Evolutionary conservation across 2,329 filamentous ascomycete genomes (phyloP), one percentile per base, ranked within the genome.

Genomic region (Verticillium zaregamsianum): DNA sequence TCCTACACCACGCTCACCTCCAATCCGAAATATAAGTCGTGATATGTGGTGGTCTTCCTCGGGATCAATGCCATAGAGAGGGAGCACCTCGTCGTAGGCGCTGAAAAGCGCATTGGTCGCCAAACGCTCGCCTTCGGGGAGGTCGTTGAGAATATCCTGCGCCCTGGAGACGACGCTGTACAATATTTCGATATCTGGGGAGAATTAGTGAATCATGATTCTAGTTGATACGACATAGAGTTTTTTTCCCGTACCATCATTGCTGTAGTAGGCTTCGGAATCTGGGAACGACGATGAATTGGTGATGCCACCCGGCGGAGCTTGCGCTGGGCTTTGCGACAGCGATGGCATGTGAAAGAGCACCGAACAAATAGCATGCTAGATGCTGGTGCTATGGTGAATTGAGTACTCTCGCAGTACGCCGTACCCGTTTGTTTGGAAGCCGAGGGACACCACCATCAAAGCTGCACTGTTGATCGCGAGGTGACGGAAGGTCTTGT

Each of bases 61-160:
- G n/a, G 86, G 82, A 63, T 91, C 83, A 66, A 92, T 79, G 60
- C 87, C 89, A 77, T 90, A 80, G 66, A 86, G 80, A 5, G 85
- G 85, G n/a, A 96, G 83, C 52, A 93, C 82, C 61, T 86, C 81
- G 70, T 95, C 90, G 72, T 96, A 96, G 33, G 92, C 91, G 59
- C 84, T 82, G 75, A 96, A 96, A 20, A 97, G 83, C 11, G 92
- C 91, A 70, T 88, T 87, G 62, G 90, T 92, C 3, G 91, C 88
- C 25, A 90, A 80, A 61, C 85, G 83, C 68, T 90, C 85, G 57
- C 82, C 82, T 61, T 88, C 84, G 1, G 86, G 79, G 2, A 86
- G 77, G 12, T 75, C 75, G 55, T 84, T 78, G 59, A 86, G 80
- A 33, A 90, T 82, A 49, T 84, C 79, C 76, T 93, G 86, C 54